Base-by-base conservation (phyloP, 2,329 filamentous ascomycete species). In the Coniella vitis region DNA sequence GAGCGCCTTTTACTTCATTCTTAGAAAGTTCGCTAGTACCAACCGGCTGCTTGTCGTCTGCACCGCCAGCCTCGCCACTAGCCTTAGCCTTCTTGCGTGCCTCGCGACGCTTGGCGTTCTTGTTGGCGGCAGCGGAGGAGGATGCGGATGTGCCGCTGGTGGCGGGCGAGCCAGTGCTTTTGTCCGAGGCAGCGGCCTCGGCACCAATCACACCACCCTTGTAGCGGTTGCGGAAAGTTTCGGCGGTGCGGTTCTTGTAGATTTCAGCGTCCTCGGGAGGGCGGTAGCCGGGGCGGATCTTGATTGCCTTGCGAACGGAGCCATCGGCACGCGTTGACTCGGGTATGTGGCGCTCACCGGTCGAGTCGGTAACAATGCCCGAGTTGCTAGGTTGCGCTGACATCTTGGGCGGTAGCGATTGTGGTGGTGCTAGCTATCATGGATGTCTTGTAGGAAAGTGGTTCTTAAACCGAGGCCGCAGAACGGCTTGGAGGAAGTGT, bases 211-310 rank as follows among this genome's bases (percentile, higher is more conserved):
- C 51, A 20, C 51, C 51, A 17, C 48, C 51, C 48, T 51, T 53
- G 32, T 49, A 22, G 45, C 88, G 82, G 58, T 81, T 89, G 62
- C 89, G 89, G 71, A 87, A 95, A 43, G 81, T 82, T 64, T 93
- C 86, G 43, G 90, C 90, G 1, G 84, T 90, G 49, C 87, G 84
- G 67, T 95, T 96, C 72, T 90, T 94, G 78, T 98, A 98, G 39
- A 95, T 75, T 63, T 96, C 90, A 55, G 97, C 85, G 67, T 98
- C 93, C 69, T 98, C 93, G 1, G 90, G 89, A 1, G 93, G 94
- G 31, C 84, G 83, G 69, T 96, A 98, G 47, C 93, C 94, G 0
- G 93, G 91, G 25, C 89, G 83, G 53, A 98, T 89, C 62, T 88
- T 88, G 63, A 97, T 97, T 61, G 95, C 91, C 63, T 87, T 94